Evolutionary conservation across 192 early-diverging fungal species (phyloP).

Genomic region (Kickxella alabastrina): DNA sequence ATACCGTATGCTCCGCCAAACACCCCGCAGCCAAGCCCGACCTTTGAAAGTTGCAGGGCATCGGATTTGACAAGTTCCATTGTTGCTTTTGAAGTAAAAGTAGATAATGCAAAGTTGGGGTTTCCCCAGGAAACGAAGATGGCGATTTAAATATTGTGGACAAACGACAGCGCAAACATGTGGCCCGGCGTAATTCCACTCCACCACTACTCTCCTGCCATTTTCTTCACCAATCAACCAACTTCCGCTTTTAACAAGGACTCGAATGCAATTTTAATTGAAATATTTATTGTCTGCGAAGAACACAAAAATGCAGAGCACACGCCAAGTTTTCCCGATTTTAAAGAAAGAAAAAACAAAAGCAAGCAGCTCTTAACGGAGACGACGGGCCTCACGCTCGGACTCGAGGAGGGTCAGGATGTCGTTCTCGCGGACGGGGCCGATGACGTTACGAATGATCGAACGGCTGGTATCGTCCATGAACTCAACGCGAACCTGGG

Average conservation of each 20-base stretch:
- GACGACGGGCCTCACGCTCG: conserved; percentile 98
- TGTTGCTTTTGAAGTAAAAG: background rate
- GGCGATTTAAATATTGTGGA: no score
- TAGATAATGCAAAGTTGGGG: background rate
- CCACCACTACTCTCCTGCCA: no score
- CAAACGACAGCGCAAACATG: no score
- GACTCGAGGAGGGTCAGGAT: conserved; percentile 96
- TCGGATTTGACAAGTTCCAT: conserved; percentile 3
- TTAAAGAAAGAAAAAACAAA: no score
- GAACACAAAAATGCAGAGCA: background rate
- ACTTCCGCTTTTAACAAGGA: no score
- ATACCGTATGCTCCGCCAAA: conserved; percentile 46
- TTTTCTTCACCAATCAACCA: no score
- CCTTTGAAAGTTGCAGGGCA: conserved; percentile 13
- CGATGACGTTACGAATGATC: conserved; percentile 99
- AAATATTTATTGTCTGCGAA: no score
- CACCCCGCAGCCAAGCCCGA: conserved; percentile 39
- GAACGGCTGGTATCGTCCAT: conserved; percentile 93
- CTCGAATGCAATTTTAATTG: no score
- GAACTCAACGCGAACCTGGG: conserved; percentile 99
- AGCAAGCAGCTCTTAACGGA: conserved; percentile 67
- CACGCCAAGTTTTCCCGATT: no score
- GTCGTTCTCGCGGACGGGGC: conserved; percentile 96
- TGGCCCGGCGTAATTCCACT: no score
- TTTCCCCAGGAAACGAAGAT: no score